Evolutionary conservation across 768 basidiomycete species (phyloP).

Genomic region (Sporobolomyces pararoseus): DNA sequence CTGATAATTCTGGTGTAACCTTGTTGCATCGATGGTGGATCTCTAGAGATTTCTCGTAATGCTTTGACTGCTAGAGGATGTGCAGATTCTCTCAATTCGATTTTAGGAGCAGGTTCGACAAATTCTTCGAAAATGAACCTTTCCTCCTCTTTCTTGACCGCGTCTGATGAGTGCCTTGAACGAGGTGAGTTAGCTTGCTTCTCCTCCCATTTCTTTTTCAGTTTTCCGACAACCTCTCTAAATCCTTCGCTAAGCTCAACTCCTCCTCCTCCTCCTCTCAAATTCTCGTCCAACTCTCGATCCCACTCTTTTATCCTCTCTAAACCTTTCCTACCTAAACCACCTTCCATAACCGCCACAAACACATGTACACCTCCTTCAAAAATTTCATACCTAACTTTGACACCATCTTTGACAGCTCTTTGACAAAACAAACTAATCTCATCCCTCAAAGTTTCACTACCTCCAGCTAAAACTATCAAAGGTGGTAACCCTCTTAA

Average conservation of each 20-base stretch:
- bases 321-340: background rate
- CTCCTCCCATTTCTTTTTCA: background rate
- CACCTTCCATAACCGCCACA: background rate
- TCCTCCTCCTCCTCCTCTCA: background rate
- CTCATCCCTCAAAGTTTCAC: constrained; percentile 90
- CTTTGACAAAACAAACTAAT: constrained; percentile 83
- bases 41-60: background rate
- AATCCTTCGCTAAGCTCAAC: background rate
- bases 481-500: constrained; percentile 77
- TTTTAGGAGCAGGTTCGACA: background rate
- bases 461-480: constrained; percentile 83
- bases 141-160: background rate
- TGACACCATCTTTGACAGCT: constrained; percentile 72
- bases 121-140: background rate
- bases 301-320: background rate
- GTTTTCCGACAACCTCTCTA: background rate
- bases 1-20: background rate
- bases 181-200: background rate
- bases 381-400: constrained; percentile 80
- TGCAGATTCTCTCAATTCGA: background rate
- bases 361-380: constrained; percentile 65
- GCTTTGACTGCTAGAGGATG: background rate
- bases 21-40: background rate
- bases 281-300: background rate
- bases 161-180: too few species aligned